Base-by-base conservation (phyloP, 495 filamentous ascomycete species). In the Penicillium tannophilum region DNA sequence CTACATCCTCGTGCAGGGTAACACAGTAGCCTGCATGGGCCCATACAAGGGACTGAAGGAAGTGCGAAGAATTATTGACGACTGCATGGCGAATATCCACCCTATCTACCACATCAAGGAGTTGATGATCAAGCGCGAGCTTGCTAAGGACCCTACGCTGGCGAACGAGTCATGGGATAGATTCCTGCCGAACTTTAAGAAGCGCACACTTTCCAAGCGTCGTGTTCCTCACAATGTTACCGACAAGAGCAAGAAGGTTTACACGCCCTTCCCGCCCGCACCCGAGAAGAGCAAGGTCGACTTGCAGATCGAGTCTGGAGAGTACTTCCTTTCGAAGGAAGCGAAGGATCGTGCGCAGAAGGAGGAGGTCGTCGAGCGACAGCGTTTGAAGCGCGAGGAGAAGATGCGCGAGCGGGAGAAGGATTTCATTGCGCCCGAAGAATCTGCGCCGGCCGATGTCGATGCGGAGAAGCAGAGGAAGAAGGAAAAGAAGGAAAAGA, bases 171-270 rank as follows among this genome's bases (percentile, higher is more conserved):
- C 88, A 64, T 98, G 94, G 94, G 90, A 94, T 63, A 88, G 95
- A 8, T 99, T 97, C 78, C 79, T 99, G 33, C 94, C 94, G 23
- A 91, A 98, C 72, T 98, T 97, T 82, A 98, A 97, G 86, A 97
- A 94, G 80, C 84, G 92, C 58, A 97, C 86, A 45, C 82, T 97
- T 55, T 90, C 84, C 73, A 92, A 93, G 81, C 83, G 95, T 64
- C 83, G 84, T 60, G 84, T 84, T 65, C 94, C 94, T 3, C 83
- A 85, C 77, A 93, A 91, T 74, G 86, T 99, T 58, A 88, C 84
- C 45, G 93, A 99, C 78, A 99, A 98, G 82, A 76, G 79, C 68
- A 96, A 94, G 83, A 98, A 96, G 84, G 75, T 82, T 10, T 97
- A 96, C 79, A 97, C 93, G 51, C 91, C 89, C 31, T 90, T 87